phyloP scores from a whole-genome alignment of 768 basidiomycete genomes.

The Xerocomellus amylosporus region DNA sequence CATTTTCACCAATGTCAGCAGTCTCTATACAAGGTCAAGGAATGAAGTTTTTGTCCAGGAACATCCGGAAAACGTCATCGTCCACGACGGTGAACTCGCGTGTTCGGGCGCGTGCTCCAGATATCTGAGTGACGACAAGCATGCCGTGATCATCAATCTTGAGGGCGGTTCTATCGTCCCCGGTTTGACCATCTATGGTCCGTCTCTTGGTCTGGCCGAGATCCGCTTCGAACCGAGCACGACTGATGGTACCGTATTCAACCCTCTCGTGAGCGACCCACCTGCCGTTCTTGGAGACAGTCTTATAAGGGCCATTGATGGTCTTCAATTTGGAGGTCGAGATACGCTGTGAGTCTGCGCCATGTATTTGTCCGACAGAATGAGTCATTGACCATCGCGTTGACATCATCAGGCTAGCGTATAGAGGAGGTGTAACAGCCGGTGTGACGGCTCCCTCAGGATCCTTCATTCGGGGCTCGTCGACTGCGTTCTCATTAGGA shows the following conservation, averaged over 20 bases:
- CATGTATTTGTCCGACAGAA: not conserved
- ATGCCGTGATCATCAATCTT: conserved; percentile 52
- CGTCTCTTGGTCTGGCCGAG: conserved; percentile 66
- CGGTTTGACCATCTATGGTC: conserved; percentile 69
- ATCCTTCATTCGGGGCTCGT: conserved; percentile 55
- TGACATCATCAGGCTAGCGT: conserved; percentile 49
- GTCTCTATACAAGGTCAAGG: conserved; percentile 38
- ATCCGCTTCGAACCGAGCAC: conserved; percentile 69
- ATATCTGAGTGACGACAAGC: conserved; percentile 13
- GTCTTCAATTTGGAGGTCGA: conserved; percentile 22
- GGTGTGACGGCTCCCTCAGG: conserved; percentile 54
- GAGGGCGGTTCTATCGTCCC: conserved; percentile 70
- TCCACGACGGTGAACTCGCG: conserved; percentile 49
- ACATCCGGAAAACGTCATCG: conserved; percentile 31
- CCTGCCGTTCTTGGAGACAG: conserved; percentile 31
- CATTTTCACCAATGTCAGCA: conserved; percentile 64
- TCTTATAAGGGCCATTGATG: conserved; percentile 41
- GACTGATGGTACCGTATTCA: conserved; percentile 60
- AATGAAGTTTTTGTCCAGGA: conserved; percentile 27
- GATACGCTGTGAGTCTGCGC: conserved; percentile 20
- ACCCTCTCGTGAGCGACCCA: conserved; percentile 45
- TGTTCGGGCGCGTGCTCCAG: conserved; percentile 44
- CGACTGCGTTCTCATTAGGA: conserved; percentile 58
- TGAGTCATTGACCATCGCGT: not conserved
- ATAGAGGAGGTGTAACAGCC: conserved; percentile 63